Conservation (phyloP, 805 yeast genomes). For the Yarrowia bubula region DNA sequence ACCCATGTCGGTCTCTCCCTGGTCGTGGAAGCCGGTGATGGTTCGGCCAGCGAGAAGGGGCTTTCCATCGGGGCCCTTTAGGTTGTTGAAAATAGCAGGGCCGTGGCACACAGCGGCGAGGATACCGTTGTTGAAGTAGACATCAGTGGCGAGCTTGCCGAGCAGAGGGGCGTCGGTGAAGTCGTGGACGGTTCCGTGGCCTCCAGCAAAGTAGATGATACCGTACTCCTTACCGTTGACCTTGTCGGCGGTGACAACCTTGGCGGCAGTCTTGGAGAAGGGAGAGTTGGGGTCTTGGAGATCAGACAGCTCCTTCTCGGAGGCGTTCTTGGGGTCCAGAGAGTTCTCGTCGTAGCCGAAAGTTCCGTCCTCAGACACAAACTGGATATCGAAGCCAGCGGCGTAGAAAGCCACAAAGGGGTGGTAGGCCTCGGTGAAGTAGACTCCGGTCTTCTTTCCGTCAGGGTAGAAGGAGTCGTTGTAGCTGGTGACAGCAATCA, state of each 20-base stretch:
- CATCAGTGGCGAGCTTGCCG: constrained; percentile 46
- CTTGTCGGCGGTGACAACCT: constrained; percentile 68
- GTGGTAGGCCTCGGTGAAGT: constrained; percentile 57
- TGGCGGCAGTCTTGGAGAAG: constrained; percentile 78
- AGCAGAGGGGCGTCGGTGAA: constrained; percentile 49
- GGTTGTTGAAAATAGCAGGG: constrained; percentile 53
- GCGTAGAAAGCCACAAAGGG: constrained; percentile 51
- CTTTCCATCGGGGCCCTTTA: constrained; percentile 46
- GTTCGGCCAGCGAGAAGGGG: constrained; percentile 52
- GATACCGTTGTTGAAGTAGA: constrained; percentile 53
- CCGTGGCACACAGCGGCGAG: constrained; percentile 70
- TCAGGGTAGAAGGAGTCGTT: constrained; percentile 51
- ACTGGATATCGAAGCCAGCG: constrained; percentile 53
- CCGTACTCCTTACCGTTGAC: constrained; percentile 64
- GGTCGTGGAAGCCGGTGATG: constrained; percentile 60
- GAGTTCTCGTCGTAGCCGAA: constrained; percentile 61
- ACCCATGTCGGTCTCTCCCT: constrained; percentile 47
- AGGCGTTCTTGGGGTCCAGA: constrained; percentile 29
- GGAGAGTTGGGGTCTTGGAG: constrained; percentile 5
- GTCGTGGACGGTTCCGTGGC: constrained; percentile 62
- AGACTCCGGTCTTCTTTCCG: constrained; percentile 62
- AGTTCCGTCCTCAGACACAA: constrained; percentile 59
- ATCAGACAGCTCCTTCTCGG: constrained; percentile 15
- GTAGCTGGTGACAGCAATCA: constrained; percentile 32
- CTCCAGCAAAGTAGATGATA: constrained; percentile 62